Percentiles rank a stretch among this genome's conserved stretches.
Conservation (phyloP, 352 stramenopile species). For the Blastocystis sp. region DNA sequence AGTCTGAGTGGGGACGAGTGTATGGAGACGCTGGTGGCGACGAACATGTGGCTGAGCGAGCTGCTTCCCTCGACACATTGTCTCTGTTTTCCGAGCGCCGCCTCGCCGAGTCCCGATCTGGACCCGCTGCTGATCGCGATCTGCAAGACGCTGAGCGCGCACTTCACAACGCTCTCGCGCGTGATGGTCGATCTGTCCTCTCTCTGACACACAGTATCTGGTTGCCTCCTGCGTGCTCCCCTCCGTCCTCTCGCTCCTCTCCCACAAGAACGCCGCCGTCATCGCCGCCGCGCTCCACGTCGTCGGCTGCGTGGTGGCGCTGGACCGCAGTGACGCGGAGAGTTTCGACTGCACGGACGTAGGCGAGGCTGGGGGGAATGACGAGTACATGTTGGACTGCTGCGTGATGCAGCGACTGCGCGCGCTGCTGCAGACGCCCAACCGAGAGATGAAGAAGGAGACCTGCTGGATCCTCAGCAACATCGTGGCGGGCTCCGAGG, state of each 20-base stretch:
- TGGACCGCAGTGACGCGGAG: constrained; percentile 53
- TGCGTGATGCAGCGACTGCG: constrained; percentile 80
- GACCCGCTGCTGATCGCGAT: background rate
- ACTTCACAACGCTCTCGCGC: background rate
- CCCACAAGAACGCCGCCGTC: background rate
- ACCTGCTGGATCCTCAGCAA: constrained; percentile 88
- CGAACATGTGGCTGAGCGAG: background rate
- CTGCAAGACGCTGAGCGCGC: background rate
- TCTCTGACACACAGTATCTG: background rate
- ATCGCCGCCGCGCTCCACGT: background rate
- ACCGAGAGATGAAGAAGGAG: constrained; percentile 95
- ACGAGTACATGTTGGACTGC: constrained; percentile 86
- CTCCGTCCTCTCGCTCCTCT: background rate
- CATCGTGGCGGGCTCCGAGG: constrained; percentile 87
- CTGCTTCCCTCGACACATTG: background rate
- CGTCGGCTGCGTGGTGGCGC: background rate
- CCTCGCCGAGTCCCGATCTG: no score
- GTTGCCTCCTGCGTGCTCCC: constrained; percentile 22
- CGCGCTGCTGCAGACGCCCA: constrained; percentile 82
- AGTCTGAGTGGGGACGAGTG: background rate
- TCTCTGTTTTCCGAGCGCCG: background rate
- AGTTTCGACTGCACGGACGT: constrained; percentile 66
- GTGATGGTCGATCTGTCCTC: background rate
- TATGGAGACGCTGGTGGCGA: background rate
- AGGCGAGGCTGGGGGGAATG: background rate